These are phyloP conservation scores for Aspergillus vadensis DNA, from an alignment of 2,329 filamentous ascomycete species.

Conservation along the genomic window DNA sequence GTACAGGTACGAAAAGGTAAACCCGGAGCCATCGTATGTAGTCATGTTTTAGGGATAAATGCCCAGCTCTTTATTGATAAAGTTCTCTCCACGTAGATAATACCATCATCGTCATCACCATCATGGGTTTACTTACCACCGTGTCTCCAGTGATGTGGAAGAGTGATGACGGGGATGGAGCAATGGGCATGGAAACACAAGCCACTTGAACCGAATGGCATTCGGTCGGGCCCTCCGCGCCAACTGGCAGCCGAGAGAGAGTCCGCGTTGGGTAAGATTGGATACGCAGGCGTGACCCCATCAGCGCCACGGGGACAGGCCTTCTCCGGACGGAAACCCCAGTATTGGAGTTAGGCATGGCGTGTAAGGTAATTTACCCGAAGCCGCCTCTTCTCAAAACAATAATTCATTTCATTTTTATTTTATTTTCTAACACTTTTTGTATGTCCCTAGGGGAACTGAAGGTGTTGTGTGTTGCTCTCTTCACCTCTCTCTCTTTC, in stretches of 20 bases:
- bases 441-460: background rate
- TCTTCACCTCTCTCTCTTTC: background rate
- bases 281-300: slow-evolving; percentile 1
- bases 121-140: no score
- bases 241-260: background rate
- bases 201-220: background rate
- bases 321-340: slow-evolving; percentile 2
- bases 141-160: background rate
- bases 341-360: background rate
- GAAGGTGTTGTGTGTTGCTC: no score
- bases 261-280: background rate
- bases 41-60: no score
- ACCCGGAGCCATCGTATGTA: no score
- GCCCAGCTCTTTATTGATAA: no score
- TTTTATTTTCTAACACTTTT: background rate
- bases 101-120: no score
- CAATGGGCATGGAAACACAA: background rate
- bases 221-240: slow-evolving; percentile 2
- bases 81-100: no score
- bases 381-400: background rate
- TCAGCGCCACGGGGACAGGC: background rate
- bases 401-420: no score
- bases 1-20: background rate
- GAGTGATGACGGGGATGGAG: background rate
- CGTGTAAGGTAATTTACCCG: slow-evolving; percentile 19